Percentiles rank a stretch among this genome's conserved stretches.
Evolutionary conservation across 2,329 filamentous ascomycete species (phyloP).

Genomic region (Juglanconis oblonga): DNA sequence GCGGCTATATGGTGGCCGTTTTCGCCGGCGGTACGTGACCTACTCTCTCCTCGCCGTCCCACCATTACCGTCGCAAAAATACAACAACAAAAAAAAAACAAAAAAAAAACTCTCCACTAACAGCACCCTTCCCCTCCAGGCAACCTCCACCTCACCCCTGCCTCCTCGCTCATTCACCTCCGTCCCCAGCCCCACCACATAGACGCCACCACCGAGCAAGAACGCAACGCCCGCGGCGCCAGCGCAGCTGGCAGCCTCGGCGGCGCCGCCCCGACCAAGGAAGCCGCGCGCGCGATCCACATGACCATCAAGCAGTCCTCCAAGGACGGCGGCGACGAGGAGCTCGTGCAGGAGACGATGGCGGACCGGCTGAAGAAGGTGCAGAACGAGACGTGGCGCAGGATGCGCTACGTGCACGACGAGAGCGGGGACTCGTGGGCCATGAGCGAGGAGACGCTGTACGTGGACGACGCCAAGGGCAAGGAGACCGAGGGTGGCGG

Average conservation of each 20-base stretch:
- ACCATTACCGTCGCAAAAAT: background rate
- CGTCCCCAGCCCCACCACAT: constrained; percentile 91
- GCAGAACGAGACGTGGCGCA: constrained; percentile 79
- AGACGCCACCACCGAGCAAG: constrained; percentile 74
- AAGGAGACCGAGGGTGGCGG: constrained; percentile 18
- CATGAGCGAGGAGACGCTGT: constrained; percentile 71
- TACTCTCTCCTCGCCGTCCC: background rate
- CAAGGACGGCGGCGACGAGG: constrained; percentile 58
- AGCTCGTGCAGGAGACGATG: constrained; percentile 67
- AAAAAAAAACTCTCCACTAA: no score
- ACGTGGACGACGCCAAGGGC: constrained; percentile 36
- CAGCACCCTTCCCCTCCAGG: constrained; percentile 43
- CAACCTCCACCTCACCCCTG: constrained; percentile 80
- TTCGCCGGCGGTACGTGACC: constrained; percentile 67
- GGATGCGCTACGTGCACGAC: constrained; percentile 77
- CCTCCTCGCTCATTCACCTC: constrained; percentile 81
- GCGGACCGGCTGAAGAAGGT: constrained; percentile 72
- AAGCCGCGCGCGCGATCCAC: constrained; percentile 72
- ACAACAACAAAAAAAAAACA: no score
- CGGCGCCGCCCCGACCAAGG: constrained; percentile 23
- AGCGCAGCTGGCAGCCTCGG: constrained; percentile 34
- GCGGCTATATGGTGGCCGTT: constrained; percentile 89
- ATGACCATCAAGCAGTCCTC: constrained; percentile 79
- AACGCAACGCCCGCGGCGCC: constrained; percentile 46
- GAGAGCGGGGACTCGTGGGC: constrained; percentile 73